Evolutionary conservation across 257 asterid genomes (phyloP).

Genomic region (Echites panduratus): DNA sequence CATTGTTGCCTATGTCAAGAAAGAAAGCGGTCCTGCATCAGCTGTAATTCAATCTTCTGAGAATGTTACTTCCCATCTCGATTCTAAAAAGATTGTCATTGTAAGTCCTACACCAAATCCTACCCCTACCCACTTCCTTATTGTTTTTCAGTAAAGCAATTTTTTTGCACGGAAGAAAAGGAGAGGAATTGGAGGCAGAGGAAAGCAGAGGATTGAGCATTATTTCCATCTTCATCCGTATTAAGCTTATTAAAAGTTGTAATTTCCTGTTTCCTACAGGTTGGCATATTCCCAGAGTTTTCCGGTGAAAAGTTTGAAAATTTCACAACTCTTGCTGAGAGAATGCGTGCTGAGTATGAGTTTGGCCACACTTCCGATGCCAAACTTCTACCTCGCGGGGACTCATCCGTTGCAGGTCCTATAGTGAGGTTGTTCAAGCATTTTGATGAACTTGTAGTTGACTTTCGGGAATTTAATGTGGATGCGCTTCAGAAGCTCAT

Average conservation of each 20-base stretch:
- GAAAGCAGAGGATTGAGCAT: neutral
- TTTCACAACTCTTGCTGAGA: slow-evolving; percentile 74
- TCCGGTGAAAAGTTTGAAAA: slow-evolving; percentile 85
- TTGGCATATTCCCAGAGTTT: slow-evolving; percentile 83
- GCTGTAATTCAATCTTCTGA: slow-evolving; percentile 58
- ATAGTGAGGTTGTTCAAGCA: slow-evolving; percentile 83
- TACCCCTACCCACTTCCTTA: neutral
- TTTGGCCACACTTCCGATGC: slow-evolving; percentile 67
- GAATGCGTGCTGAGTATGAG: slow-evolving; percentile 77
- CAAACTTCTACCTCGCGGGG: slow-evolving; percentile 82
- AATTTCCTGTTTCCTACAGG: slow-evolving; percentile 33
- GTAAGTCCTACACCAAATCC: slow-evolving; percentile 33
- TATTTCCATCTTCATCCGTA: neutral
- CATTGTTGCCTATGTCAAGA: slow-evolving; percentile 56
- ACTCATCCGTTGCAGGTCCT: slow-evolving; percentile 67
- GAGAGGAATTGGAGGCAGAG: neutral
- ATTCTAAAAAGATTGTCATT: slow-evolving; percentile 55
- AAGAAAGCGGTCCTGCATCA: slow-evolving; percentile 88
- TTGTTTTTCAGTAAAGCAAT: neutral
- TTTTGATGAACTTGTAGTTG: slow-evolving; percentile 83
- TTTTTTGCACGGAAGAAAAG: neutral
- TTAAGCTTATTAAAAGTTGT: neutral
- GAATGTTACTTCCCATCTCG: slow-evolving; percentile 44
- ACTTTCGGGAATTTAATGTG: slow-evolving; percentile 76
- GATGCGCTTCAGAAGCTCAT: slow-evolving; percentile 70